Conservation (phyloP, 768 basidiomycete genomes). For the Macrolepiota dolichaula region DNA sequence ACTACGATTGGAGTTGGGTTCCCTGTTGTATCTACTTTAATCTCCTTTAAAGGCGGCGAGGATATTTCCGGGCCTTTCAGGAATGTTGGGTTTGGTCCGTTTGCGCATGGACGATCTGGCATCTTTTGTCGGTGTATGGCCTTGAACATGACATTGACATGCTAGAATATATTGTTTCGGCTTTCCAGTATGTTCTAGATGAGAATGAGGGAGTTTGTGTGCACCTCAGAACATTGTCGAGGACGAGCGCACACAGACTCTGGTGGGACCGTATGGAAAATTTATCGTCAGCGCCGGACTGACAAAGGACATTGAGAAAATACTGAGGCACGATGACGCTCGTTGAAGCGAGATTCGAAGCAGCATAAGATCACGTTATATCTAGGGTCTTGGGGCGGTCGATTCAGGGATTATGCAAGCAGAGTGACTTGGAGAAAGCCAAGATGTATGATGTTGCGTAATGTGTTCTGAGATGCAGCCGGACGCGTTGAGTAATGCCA, state of each 20-base stretch:
- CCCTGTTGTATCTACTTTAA: not conserved
- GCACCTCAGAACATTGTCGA: not conserved
- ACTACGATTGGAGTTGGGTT: not conserved
- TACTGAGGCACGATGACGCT: conserved; percentile 8
- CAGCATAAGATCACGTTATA: conserved; percentile 46
- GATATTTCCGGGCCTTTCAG: not conserved
- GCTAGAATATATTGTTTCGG: conserved; percentile 28
- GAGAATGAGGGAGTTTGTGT: conserved; percentile 15
- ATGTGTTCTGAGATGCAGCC: conserved; percentile 32
- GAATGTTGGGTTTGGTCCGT: not conserved
- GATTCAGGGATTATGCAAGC: conserved; percentile 67
- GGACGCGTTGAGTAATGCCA: conserved; percentile 20
- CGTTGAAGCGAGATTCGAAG: conserved; percentile 42
- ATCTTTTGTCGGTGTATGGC: conserved; percentile 4
- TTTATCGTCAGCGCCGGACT: not conserved
- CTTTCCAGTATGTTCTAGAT: conserved; percentile 23
- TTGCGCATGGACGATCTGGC: conserved; percentile 2
- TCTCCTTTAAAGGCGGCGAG: not conserved
- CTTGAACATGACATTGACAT: conserved; percentile 22
- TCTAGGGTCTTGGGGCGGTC: conserved; percentile 54
- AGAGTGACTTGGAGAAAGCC: conserved; percentile 56
- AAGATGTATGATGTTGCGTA: conserved; percentile 73
- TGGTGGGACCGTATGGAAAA: not conserved
- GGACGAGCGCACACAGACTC: not conserved
- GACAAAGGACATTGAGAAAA: conserved; percentile 9